Evolutionary conservation across 495 filamentous ascomycete genomes (phyloP), one percentile per base, ranked within the genome.

Genomic region (Parathielavia hyrcaniae): DNA sequence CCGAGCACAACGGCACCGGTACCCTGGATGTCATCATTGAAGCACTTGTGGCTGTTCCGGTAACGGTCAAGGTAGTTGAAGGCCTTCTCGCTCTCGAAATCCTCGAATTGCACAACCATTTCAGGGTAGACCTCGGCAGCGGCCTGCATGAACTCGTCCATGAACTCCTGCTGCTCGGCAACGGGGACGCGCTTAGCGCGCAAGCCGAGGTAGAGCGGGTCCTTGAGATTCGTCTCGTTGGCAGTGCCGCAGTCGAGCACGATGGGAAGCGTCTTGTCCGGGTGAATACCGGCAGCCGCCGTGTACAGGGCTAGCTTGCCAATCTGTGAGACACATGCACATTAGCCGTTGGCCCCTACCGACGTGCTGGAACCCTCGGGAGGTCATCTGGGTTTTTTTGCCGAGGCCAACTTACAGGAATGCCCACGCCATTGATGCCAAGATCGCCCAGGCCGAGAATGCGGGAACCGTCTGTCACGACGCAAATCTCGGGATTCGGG

Each of bases 11-110:
- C 93, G 60, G 93, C 91, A 59, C 93, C 93, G 64, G 93, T 98
- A 65, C 93, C 93, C 79, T 97, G 93, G 68, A 98, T 92, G 67
- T 98, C 93, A 67, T 98, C 93, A 67, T 98, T 98, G 82, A 98
- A 98, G 77, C 88, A 92, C 69, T 90, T 95, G 76, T 95, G 91
- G 51, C 78, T 82, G 64, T 88, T 81, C 47, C 86, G 86, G 71
- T 97, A 97, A 45, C 90, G 82, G 70, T 95, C 86, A 41, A 98
- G 80, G 49, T 92, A 89, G 55, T 89, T 88, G 83, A 98, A 98
- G 14, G 93, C 93, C 71, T 83, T 83, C 58, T 83, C 79, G 63
- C 91, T 96, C 80, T 98, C 96, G 76, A 96, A 97, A 62, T 98
- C 93, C 74, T 98, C 93, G 62, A 96, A 98, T 72, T 98, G 93